A percentile compares a stretch with the other conserved stretches of the same genome.
Evolutionary conservation across 2,329 filamentous ascomycete species (phyloP).

Genomic region (Penicillium sp.): DNA sequence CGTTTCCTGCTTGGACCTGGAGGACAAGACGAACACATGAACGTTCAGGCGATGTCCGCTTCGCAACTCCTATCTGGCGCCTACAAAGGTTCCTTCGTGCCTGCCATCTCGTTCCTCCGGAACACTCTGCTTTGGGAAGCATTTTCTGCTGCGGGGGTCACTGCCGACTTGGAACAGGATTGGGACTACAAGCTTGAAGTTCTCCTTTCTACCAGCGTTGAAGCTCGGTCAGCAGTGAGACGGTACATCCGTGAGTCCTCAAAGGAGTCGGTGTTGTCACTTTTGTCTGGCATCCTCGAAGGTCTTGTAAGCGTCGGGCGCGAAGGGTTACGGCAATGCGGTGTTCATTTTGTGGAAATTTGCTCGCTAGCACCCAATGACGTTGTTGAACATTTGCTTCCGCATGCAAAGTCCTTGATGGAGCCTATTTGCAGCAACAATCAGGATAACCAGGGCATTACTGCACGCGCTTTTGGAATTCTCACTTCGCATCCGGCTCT

Average conservation of each 20-base stretch:
- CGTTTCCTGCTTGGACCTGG: slow-evolving; percentile 31
- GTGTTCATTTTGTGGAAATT: slow-evolving; percentile 52
- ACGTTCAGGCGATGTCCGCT: slow-evolving; percentile 38
- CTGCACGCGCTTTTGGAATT: slow-evolving; percentile 71
- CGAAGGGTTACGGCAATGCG: slow-evolving; percentile 45
- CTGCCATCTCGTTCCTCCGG: slow-evolving; percentile 67
- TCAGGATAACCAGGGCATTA: slow-evolving; percentile 61
- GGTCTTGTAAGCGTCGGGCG: slow-evolving; percentile 41
- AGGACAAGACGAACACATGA: slow-evolving; percentile 18
- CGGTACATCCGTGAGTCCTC: slow-evolving; percentile 32
- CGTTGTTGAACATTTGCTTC: slow-evolving; percentile 50
- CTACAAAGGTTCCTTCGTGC: slow-evolving; percentile 55
- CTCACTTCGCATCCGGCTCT: slow-evolving; percentile 61
- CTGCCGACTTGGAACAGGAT: slow-evolving; percentile 63
- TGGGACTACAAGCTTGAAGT: slow-evolving; percentile 80
- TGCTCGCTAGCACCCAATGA: slow-evolving; percentile 54
- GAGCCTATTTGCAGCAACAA: slow-evolving; percentile 67
- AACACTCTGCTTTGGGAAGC: slow-evolving; percentile 59
- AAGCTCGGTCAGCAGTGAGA: slow-evolving; percentile 55
- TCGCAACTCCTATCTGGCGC: slow-evolving; percentile 27
- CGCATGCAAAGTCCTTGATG: slow-evolving; percentile 53
- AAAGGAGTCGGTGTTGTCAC: slow-evolving; percentile 39
- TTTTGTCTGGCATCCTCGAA: slow-evolving; percentile 47
- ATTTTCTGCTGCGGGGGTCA: slow-evolving; percentile 44
- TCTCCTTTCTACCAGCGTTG: slow-evolving; percentile 65